Conservation (phyloP, 75 land plant species). For the Cunninghamia lanceolata region DNA sequence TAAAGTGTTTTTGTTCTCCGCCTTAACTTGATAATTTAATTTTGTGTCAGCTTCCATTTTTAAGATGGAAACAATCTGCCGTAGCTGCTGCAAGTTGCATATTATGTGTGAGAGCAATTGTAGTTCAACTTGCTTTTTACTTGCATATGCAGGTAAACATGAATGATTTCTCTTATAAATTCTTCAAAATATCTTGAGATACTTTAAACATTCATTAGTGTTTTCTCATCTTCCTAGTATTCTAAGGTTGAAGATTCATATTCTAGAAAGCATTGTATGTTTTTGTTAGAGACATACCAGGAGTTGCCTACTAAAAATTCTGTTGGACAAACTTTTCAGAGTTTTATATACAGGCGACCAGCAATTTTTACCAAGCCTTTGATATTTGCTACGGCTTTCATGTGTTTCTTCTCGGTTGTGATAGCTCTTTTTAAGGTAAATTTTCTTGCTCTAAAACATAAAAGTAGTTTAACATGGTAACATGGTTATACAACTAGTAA, state of each 20-base stretch:
- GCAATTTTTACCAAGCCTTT: conserved; percentile 68
- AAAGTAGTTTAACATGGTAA: not conserved
- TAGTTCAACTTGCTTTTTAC: conserved; percentile 95
- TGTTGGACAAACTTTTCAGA: conserved; percentile 40
- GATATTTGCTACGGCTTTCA: conserved; percentile 93
- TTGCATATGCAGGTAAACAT: conserved; percentile 82
- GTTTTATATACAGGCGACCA: conserved; percentile 67
- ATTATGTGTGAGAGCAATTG: conserved; percentile 84
- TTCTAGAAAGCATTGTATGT: not conserved
- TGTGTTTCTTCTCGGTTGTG: conserved; percentile 99
- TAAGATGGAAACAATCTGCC: conserved; percentile 96
- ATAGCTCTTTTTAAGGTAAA: conserved; percentile 97
- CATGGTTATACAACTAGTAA: not conserved
- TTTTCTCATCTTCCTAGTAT: conserved; percentile 1
- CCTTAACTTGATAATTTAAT: not conserved
- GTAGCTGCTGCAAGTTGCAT: conserved; percentile 94
- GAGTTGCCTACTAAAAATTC: conserved; percentile 1
- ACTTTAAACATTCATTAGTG: not conserved
- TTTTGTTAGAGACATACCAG: conserved; percentile 4
- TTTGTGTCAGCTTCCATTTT: conserved; percentile 72
- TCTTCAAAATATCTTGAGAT: not conserved
- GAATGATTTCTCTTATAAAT: not conserved
- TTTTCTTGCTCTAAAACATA: not conserved
- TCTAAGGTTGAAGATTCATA: not conserved
- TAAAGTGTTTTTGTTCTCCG: not conserved